Evolutionary conservation across 208 protist species (phyloP).

Genomic region (Leishmania amazonensis): DNA sequence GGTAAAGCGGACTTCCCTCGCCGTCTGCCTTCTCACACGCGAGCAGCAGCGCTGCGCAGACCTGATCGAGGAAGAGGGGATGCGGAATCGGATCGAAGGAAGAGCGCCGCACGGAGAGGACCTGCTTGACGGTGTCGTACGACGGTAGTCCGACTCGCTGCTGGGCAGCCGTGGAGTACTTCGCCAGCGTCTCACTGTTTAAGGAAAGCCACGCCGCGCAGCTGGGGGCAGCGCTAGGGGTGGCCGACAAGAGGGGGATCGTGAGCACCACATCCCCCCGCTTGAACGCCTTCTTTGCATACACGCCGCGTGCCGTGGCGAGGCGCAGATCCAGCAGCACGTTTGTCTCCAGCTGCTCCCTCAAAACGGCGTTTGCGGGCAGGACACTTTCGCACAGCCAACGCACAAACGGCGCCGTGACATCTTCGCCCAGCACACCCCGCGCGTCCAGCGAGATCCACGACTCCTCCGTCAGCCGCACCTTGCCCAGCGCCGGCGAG

Average conservation of each 20-base stretch:
- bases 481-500: conserved; percentile 50
- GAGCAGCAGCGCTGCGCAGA: conserved; percentile 59
- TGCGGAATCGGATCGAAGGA: conserved; percentile 67
- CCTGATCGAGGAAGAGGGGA: conserved; percentile 66
- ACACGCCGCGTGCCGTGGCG: conserved; percentile 49
- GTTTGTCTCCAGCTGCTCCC: conserved; percentile 26
- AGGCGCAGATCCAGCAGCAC: conserved; percentile 49
- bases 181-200: conserved; percentile 47
- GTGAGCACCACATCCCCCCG: conserved; percentile 54
- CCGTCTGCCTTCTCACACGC: conserved; percentile 57
- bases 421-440: conserved; percentile 28
- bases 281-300: conserved; percentile 45
- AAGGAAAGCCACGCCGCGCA: conserved; percentile 7
- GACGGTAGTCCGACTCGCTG: conserved; percentile 34
- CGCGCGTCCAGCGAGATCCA: conserved; percentile 53
- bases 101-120: conserved; percentile 36
- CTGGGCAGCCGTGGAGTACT: conserved; percentile 28
- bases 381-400: conserved; percentile 10
- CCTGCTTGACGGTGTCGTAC: conserved; percentile 29
- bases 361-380: conserved; percentile 11
- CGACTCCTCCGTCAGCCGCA: conserved; percentile 51
- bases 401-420: conserved; percentile 26
- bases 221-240: background rate
- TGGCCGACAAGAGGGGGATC: conserved; percentile 38
- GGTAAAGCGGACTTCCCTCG: conserved; percentile 40